phyloP scores from a whole-genome alignment of 2,329 filamentous ascomycete genomes.

The Fusarium buharicum region DNA sequence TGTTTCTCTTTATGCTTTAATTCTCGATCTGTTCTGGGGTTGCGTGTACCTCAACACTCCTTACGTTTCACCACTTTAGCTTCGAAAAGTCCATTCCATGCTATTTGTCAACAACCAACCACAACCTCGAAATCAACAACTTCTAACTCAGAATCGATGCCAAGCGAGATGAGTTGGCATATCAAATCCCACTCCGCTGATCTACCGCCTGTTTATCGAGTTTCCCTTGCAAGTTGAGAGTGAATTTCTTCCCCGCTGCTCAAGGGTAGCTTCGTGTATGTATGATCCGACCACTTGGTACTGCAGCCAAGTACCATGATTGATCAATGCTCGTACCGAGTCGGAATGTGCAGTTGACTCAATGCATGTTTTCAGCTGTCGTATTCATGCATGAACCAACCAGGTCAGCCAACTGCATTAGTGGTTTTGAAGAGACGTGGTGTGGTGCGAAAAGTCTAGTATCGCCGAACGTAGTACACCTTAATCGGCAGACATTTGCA shows the following conservation, averaged over 20 bases:
- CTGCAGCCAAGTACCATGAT: conserved; percentile 14
- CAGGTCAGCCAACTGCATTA: not conserved
- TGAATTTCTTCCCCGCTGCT: not conserved
- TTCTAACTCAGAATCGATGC: not conserved
- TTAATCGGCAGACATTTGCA: conserved; percentile 40
- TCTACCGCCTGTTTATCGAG: conserved; percentile 5
- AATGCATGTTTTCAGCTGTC: not conserved
- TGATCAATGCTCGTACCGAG: conserved; percentile 8
- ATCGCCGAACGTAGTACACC: not conserved
- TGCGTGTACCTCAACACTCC: not conserved
- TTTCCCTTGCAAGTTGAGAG: not conserved
- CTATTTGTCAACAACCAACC: not conserved
- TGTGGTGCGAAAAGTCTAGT: not conserved
- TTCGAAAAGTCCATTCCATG: not conserved
- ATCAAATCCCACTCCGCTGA: conserved; percentile 4
- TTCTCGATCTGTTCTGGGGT: not conserved
- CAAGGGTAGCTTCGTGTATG: not conserved
- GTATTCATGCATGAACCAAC: conserved; percentile 11
- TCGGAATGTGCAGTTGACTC: not conserved
- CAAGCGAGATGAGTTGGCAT: conserved; percentile 4
- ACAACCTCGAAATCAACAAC: not conserved
- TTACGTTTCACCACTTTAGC: not conserved
- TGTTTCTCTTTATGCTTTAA: not conserved
- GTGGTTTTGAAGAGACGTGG: not conserved
- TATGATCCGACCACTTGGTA: conserved; percentile 1